phyloP scores from a whole-genome alignment of 768 basidiomycete species.

The Leccinum boreale region DNA sequence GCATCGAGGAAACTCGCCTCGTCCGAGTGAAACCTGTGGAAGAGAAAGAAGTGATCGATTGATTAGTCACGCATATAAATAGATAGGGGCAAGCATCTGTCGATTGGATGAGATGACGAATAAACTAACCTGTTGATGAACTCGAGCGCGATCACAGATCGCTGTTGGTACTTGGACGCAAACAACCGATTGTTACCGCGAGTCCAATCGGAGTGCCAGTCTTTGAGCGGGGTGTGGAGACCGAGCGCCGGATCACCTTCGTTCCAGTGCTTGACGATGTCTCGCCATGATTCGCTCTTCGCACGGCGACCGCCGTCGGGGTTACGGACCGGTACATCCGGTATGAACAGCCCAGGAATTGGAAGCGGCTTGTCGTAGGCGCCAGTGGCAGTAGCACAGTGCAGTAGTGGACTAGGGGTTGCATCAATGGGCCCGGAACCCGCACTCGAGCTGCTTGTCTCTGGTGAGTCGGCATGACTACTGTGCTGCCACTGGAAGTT shows the following conservation, averaged over 20 bases:
- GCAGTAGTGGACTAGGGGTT: background rate
- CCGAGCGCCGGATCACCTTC: background rate
- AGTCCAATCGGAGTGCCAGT: background rate
- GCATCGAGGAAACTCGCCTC: background rate
- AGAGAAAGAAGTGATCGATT: background rate
- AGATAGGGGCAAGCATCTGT: no score
- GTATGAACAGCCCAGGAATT: background rate
- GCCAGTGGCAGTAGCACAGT: background rate
- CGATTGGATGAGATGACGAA: background rate
- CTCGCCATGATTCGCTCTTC: background rate
- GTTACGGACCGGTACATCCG: background rate
- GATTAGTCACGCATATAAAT: no score
- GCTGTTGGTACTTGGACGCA: background rate
- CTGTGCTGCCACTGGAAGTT: background rate
- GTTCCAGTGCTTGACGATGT: background rate
- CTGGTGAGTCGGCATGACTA: background rate
- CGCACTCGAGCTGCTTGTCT: background rate
- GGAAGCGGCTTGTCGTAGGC: background rate
- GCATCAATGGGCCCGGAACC: background rate
- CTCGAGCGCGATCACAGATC: background rate
- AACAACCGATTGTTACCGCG: background rate
- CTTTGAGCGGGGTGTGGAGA: background rate
- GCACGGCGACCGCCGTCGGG: background rate
- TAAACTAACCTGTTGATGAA: background rate
- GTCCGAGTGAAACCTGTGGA: background rate